Conservation (phyloP, 768 basidiomycete species). For the Kwoniella shandongensis region DNA sequence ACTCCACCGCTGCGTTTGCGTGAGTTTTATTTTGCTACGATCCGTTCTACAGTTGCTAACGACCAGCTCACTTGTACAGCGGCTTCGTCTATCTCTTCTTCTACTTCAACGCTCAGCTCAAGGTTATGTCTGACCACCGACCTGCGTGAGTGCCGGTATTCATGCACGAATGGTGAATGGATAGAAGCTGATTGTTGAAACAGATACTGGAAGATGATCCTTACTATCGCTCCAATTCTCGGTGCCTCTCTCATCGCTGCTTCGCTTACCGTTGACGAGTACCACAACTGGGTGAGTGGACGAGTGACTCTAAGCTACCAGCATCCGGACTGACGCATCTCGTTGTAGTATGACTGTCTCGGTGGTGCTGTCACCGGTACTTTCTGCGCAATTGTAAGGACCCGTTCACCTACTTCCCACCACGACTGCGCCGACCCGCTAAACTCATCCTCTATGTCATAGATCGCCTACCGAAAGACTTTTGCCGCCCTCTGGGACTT, state of each 20-base stretch:
- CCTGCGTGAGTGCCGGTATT: constrained; percentile 53
- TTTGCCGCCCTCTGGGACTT: constrained; percentile 64
- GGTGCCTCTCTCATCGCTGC: constrained; percentile 63
- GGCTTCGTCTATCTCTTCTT: constrained; percentile 51
- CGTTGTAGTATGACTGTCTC: constrained; percentile 59
- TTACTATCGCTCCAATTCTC: constrained; percentile 62
- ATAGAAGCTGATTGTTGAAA: background rate
- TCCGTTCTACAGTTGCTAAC: constrained; percentile 6
- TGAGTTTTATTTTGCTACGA: constrained; percentile 19
- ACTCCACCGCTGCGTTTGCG: constrained; percentile 64
- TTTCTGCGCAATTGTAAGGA: constrained; percentile 57
- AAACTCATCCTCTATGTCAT: background rate
- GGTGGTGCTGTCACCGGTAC: constrained; percentile 61
- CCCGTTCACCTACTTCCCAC: background rate
- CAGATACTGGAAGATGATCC: constrained; percentile 64
- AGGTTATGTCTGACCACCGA: constrained; percentile 63
- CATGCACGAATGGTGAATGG: background rate
- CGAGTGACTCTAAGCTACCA: background rate
- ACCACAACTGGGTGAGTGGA: constrained; percentile 56
- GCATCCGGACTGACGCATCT: background rate
- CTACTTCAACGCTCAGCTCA: constrained; percentile 61
- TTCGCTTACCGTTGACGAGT: constrained; percentile 62
- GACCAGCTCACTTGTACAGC: background rate
- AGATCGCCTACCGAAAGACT: constrained; percentile 60
- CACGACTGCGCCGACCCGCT: background rate